phyloP scores from a whole-genome alignment of 164 flowering plant species.

The Stephania cephalantha region DNA sequence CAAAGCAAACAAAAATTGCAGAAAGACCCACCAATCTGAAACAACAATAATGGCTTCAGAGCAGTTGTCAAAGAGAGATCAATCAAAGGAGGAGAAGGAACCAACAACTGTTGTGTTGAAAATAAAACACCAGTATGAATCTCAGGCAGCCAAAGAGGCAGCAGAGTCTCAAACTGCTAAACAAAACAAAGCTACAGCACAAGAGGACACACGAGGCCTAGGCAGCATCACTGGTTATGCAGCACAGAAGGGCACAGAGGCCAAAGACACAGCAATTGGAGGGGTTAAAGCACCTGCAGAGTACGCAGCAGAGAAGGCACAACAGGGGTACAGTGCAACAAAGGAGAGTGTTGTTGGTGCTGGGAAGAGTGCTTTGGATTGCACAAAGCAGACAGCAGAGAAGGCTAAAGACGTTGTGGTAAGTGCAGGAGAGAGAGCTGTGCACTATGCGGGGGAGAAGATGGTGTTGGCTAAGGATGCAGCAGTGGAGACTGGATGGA shows the following conservation, averaged over 20 bases:
- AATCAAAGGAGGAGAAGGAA: conserved; percentile 21
- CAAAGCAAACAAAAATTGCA: not conserved
- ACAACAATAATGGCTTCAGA: conserved; percentile 57
- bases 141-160: conserved; percentile 16
- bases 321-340: too few species aligned
- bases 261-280: conserved; percentile 18
- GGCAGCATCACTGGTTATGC: not conserved
- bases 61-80: conserved; percentile 22
- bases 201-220: conserved; percentile 19
- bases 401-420: conserved; percentile 15
- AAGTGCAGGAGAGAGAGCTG: not conserved
- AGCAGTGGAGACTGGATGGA: conserved; percentile 27
- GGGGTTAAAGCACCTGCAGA: too few species aligned
- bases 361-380: conserved; percentile 21
- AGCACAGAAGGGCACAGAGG: conserved; percentile 17
- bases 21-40: not conserved
- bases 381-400: conserved; percentile 12
- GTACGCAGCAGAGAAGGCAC: too few species aligned
- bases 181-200: conserved; percentile 25
- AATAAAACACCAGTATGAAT: conserved; percentile 40
- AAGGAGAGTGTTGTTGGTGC: conserved; percentile 7
- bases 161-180: not conserved
- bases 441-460: conserved; percentile 13
- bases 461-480: conserved; percentile 30
- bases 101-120: conserved; percentile 31